These are phyloP conservation scores for Phellinidium pouzarii DNA, from an alignment of 1,284 basidiomycete genomes.

Conservation along the genomic window DNA sequence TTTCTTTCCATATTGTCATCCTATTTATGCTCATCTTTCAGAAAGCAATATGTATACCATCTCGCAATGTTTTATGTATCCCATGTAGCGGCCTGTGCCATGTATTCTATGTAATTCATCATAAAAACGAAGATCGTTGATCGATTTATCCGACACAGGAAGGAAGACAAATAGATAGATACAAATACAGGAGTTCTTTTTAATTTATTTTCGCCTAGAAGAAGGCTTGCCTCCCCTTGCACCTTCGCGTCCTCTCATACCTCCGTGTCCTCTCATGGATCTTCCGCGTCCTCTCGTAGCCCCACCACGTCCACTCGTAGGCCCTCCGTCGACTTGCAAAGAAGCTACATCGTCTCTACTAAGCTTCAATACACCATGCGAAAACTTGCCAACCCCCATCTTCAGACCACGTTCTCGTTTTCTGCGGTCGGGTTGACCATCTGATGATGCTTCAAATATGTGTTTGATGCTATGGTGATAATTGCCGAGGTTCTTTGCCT, in stretches of 20 bases:
- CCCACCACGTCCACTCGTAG: too few relatives aligned
- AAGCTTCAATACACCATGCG: slow-evolving; percentile 57
- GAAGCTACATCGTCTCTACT: slow-evolving; percentile 50
- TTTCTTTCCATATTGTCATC: background rate
- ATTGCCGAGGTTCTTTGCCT: slow-evolving; percentile 76
- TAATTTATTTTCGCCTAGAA: background rate
- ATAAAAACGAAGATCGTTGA: slow-evolving; percentile 1
- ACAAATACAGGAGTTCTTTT: background rate
- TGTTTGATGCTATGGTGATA: slow-evolving; percentile 72
- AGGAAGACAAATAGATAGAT: background rate
- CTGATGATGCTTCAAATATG: slow-evolving; percentile 43
- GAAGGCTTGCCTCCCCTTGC: slow-evolving; percentile 2
- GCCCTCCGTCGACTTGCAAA: too few relatives aligned
- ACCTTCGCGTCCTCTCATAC: slow-evolving; percentile 22
- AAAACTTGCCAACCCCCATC: slow-evolving; percentile 75
- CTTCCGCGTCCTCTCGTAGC: too few relatives aligned
- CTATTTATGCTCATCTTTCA: background rate
- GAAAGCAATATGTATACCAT: background rate
- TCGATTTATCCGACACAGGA: background rate
- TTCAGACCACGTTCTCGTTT: slow-evolving; percentile 58
- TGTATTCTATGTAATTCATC: background rate
- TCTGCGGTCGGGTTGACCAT: slow-evolving; percentile 27
- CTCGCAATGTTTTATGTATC: background rate
- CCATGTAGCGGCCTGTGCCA: background rate
- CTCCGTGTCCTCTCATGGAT: too few relatives aligned